Evolutionary conservation across 306 rosid species (phyloP), one percentile per base, ranked within the genome.

Genomic region (Psophocarpus tetragonolobus): DNA sequence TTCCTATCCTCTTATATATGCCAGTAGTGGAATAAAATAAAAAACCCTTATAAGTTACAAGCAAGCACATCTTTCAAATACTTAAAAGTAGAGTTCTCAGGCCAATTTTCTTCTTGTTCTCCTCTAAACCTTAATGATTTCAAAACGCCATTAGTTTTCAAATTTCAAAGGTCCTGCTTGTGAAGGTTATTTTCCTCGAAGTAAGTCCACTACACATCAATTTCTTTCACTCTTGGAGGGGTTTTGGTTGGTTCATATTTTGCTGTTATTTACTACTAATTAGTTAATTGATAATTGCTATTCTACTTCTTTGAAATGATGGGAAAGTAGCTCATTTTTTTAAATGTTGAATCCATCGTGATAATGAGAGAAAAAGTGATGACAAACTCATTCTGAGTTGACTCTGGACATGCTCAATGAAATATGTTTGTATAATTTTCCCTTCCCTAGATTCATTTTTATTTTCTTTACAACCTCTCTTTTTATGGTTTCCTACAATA

Each of bases 181-280:
- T 35, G 36, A 58, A 75, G 51, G 60, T 48, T 48, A 67, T 51
- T 51, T 51, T 26, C 27, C 27, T 2, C 1, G 0, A 51, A 54
- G 65, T 48, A 81, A 81, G 84, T 33, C 26, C 27, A 53, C 44
- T 80, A 38, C 47, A 62, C 56, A 64, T 8, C 24, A 74, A 26
- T 61, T 14, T 64, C 48, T 68, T 47, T 8, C 56, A 47, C 58
- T 58, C 44, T 67, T 45, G 45, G 13, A 58, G 17, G 27, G 65
- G 14, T 32, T 66, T 11, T 38, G 20, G 44, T 32, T 27, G 24
- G 35, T 73, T 48, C 20, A 35, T 2, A 33, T 48, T 47, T 71
- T 45, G 44, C 38, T 57, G 51, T 71, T n/a, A 33, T 24, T 45
- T 33, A 26, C 62, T 36, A 47, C 27, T 23, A 62, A 79, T 8